Conservation (phyloP, 2,329 filamentous ascomycete species). For the Fusarium subtropicale region DNA sequence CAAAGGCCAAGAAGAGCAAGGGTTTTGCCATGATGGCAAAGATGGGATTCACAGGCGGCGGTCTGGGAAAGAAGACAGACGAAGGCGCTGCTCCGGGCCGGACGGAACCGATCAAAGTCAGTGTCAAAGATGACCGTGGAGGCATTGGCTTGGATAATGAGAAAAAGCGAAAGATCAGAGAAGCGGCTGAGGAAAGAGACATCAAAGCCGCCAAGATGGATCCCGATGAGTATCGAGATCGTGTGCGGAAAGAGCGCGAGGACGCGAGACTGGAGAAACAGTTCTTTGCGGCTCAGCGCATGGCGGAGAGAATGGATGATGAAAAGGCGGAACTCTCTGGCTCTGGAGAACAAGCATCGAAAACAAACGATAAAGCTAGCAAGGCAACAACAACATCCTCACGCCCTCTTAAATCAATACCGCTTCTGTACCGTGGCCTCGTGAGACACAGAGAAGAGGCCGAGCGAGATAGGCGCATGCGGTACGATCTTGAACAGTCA, state of each 20-base stretch:
- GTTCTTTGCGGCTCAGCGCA: constrained; percentile 81
- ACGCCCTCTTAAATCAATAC: constrained; percentile 73
- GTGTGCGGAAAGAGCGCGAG: constrained; percentile 77
- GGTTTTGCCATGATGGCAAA: constrained; percentile 97
- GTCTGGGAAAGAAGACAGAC: constrained; percentile 73
- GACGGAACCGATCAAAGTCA: constrained; percentile 79
- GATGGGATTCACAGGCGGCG: constrained; percentile 87
- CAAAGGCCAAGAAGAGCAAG: constrained; percentile 75
- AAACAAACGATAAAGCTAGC: constrained; percentile 34
- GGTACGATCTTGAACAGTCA: constrained; percentile 74
- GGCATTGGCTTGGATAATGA: constrained; percentile 88
- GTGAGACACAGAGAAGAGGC: constrained; percentile 76
- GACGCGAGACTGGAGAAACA: constrained; percentile 74
- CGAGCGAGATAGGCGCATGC: constrained; percentile 74
- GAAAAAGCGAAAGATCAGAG: constrained; percentile 79
- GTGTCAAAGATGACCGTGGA: constrained; percentile 80
- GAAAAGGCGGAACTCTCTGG: constrained; percentile 52
- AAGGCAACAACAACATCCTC: constrained; percentile 55
- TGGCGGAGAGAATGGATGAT: constrained; percentile 80
- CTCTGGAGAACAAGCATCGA: constrained; percentile 31
- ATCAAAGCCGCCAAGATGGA: constrained; percentile 72
- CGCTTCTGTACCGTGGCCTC: constrained; percentile 83
- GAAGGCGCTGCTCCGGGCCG: constrained; percentile 52
- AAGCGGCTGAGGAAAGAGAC: constrained; percentile 67
- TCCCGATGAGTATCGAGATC: constrained; percentile 78